Conservation (phyloP, 768 basidiomycete species). For the Boletus rufocinnamomeus region DNA sequence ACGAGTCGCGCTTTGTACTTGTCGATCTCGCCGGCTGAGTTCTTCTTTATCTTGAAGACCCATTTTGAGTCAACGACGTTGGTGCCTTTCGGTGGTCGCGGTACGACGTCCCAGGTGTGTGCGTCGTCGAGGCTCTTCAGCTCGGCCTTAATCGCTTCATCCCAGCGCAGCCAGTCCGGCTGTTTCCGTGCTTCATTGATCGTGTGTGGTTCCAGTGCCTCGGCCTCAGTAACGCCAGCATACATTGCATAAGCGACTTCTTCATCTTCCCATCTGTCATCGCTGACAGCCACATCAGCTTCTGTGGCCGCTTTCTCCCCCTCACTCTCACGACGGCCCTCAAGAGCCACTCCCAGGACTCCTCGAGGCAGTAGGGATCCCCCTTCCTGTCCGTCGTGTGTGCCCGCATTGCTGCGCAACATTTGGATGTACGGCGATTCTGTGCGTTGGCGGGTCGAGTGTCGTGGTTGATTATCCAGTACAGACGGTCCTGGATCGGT, state of each 20-base stretch:
- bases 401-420: neutral
- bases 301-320: neutral
- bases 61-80: neutral
- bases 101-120: neutral
- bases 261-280: neutral
- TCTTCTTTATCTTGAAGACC: neutral
- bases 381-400: neutral
- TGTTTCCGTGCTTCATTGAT: neutral
- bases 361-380: neutral
- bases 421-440: neutral
- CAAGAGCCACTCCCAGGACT: too few relatives aligned
- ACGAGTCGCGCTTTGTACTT: neutral
- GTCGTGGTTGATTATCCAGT: neutral
- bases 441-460: rapidly evolving
- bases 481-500: too few relatives aligned
- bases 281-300: neutral
- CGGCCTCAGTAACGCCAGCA: neutral
- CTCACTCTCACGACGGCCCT: neutral
- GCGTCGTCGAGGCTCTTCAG: neutral
- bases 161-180: neutral
- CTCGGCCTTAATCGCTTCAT: neutral
- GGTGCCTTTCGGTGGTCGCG: neutral
- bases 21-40: neutral
- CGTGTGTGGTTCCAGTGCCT: neutral
- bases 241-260: neutral